Conservation (phyloP, 768 basidiomycete genomes). For the Boletus subcaerulescens region DNA sequence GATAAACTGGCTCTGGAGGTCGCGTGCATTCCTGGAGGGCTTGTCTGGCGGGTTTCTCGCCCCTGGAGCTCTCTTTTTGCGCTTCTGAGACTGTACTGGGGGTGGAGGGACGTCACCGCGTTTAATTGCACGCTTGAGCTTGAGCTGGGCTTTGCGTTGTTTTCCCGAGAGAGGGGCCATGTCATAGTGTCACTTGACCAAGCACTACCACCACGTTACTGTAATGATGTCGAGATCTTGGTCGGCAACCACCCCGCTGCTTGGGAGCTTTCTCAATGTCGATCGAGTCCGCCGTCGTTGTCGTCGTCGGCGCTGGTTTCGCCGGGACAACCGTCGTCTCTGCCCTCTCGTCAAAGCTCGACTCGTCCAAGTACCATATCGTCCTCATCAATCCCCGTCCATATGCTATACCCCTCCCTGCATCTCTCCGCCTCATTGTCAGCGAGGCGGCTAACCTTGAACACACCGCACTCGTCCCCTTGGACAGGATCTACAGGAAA, state of each 20-base stretch:
- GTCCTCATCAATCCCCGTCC: conserved; percentile 53
- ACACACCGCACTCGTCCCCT: conserved; percentile 46
- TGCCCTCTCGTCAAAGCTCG: conserved; percentile 49
- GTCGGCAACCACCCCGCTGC: too few species aligned
- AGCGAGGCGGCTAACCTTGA: conserved; percentile 34
- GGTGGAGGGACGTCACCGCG: conserved; percentile 60
- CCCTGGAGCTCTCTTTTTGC: background rate
- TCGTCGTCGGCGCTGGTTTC: conserved; percentile 55
- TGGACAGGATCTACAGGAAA: conserved; percentile 46
- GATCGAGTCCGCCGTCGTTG: conserved; percentile 35
- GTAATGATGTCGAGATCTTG: too few species aligned
- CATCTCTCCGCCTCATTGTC: conserved; percentile 52
- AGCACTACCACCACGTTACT: too few species aligned
- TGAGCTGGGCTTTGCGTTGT: conserved; percentile 67
- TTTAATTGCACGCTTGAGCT: conserved; percentile 81
- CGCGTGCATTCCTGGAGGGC: conserved; percentile 41
- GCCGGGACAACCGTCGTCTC: conserved; percentile 46
- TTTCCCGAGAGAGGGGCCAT: conserved; percentile 48
- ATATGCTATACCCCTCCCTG: conserved; percentile 49
- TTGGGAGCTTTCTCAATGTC: background rate
- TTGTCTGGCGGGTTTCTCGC: conserved; percentile 20
- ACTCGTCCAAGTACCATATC: conserved; percentile 46
- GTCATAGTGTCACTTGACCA: too few species aligned
- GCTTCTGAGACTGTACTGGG: conserved; percentile 19
- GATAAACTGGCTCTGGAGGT: conserved; percentile 69